Conservation (phyloP, 2,329 filamentous ascomycete genomes). For the Fusarium odoratissimum region DNA sequence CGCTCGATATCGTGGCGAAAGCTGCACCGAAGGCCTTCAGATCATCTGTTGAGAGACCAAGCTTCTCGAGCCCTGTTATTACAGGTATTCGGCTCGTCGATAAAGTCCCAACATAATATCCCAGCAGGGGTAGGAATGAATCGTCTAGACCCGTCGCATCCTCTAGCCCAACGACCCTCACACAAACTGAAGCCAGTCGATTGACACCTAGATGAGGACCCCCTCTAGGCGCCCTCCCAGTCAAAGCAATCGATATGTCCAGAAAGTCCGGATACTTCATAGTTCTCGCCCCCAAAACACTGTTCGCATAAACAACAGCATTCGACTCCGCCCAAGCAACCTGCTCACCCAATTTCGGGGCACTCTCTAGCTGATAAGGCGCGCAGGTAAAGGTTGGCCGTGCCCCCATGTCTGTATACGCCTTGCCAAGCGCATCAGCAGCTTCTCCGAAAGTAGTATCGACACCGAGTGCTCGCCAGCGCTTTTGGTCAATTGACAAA, state of each 20-base stretch:
- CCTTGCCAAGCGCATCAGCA: constrained; percentile 15
- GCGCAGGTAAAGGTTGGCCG: constrained; percentile 32
- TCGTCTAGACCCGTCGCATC: constrained; percentile 4
- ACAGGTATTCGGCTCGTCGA: constrained; percentile 26
- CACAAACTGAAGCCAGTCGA: constrained; percentile 31
- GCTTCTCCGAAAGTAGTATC: constrained; percentile 20
- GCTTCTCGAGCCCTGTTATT: constrained; percentile 19
- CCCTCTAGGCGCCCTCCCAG: constrained; percentile 28
- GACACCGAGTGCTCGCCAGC: constrained; percentile 31
- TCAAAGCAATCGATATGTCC: constrained; percentile 33
- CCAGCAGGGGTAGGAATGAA: constrained; percentile 33
- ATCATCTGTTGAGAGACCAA: constrained; percentile 26
- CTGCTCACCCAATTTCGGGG: constrained; percentile 20
- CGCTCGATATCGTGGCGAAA: constrained; percentile 36
- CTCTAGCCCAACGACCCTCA: constrained; percentile 41
- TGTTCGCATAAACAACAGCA: constrained; percentile 40
- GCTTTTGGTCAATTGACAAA: constrained; percentile 30
- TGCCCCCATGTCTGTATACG: constrained; percentile 37
- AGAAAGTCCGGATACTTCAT: constrained; percentile 38
- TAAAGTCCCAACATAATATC: constrained; percentile 31
- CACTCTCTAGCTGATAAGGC: constrained; percentile 33
- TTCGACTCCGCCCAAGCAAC: constrained; percentile 39
- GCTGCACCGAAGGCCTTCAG: constrained; percentile 37
- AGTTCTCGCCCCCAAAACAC: constrained; percentile 35
- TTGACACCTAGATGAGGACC: constrained; percentile 25